Evolutionary conservation across 148 eudicot genomes (phyloP).

Genomic region (Vaccinium darrowii): DNA sequence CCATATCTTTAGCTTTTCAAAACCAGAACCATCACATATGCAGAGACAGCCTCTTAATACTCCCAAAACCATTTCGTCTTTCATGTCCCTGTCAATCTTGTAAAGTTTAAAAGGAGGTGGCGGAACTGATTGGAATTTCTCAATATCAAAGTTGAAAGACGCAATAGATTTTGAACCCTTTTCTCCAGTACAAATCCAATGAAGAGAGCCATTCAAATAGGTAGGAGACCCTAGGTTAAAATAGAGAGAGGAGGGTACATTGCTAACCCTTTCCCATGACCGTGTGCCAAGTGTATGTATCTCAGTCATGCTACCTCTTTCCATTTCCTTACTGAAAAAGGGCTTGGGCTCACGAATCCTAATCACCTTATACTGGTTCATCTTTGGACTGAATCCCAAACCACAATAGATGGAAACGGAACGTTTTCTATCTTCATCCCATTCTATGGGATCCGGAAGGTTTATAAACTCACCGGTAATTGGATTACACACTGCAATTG

Average conservation of each 20-base stretch:
- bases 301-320: background rate
- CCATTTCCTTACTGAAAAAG: background rate
- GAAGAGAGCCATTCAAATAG: background rate
- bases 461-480: slow-evolving; percentile 19
- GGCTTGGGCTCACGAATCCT: background rate
- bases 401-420: background rate
- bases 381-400: slow-evolving; percentile 9
- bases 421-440: background rate
- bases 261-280: background rate
- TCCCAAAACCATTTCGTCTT: background rate
- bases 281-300: background rate
- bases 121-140: slow-evolving; percentile 13
- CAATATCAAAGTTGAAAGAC: slow-evolving; percentile 25
- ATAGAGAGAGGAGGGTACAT: background rate
- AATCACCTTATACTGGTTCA: slow-evolving; percentile 12
- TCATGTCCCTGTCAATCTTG: background rate
- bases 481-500: slow-evolving; percentile 24
- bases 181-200: slow-evolving; percentile 4
- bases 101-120: slow-evolving; percentile 9
- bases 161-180: background rate
- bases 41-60: slow-evolving; percentile 17
- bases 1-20: slow-evolving; percentile 14
- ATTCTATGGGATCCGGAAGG: background rate
- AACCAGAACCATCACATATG: slow-evolving; percentile 1
- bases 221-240: background rate